Percentiles rank a stretch among this genome's conserved stretches.
phyloP scores from a whole-genome alignment of 208 protist species.

The Wallacemonas sp. region DNA sequence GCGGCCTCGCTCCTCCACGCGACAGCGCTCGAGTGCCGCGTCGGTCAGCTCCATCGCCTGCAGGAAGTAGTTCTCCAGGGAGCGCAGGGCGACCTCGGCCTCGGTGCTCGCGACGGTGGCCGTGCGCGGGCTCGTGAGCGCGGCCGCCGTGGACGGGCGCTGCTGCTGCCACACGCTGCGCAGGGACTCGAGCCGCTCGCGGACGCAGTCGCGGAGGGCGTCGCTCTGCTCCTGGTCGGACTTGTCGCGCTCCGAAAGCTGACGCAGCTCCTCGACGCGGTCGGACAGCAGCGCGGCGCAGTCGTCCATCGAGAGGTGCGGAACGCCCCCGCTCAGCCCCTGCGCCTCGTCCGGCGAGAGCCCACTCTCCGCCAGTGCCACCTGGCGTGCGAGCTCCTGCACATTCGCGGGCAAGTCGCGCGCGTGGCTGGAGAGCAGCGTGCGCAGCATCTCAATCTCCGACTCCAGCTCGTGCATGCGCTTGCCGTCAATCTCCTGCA shows the following conservation, averaged over 20 bases:
- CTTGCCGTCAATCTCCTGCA: conserved; percentile 5
- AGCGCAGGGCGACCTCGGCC: background rate
- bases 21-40: conserved; percentile 1
- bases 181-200: conserved; percentile 5
- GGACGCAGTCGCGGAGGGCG: conserved; percentile 18
- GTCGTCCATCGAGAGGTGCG: conserved; percentile 1
- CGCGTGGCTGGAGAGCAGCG: conserved; percentile 20
- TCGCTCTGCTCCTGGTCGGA: conserved; percentile 26
- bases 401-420: background rate
- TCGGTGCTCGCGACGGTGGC: conserved; percentile 15
- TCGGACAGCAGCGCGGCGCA: conserved; percentile 9
- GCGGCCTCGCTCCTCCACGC: conserved; percentile 2
- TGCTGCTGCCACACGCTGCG: background rate
- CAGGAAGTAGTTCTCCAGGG: conserved; percentile 22
- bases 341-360: background rate
- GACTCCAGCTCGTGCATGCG: conserved; percentile 19
- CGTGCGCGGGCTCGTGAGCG: background rate
- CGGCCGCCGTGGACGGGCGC: background rate
- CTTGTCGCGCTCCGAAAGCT: background rate
- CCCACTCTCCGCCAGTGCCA: background rate
- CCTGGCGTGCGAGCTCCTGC: background rate
- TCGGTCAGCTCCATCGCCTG: conserved; percentile 24
- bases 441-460: conserved; percentile 32
- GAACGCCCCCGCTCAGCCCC: background rate
- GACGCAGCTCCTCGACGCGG: conserved; percentile 5